A percentile compares a stretch with the other conserved stretches of the same genome.
These are phyloP conservation scores for Ceraceosorus guamensis DNA, from an alignment of 1,284 basidiomycete species.

Conservation along the genomic window DNA sequence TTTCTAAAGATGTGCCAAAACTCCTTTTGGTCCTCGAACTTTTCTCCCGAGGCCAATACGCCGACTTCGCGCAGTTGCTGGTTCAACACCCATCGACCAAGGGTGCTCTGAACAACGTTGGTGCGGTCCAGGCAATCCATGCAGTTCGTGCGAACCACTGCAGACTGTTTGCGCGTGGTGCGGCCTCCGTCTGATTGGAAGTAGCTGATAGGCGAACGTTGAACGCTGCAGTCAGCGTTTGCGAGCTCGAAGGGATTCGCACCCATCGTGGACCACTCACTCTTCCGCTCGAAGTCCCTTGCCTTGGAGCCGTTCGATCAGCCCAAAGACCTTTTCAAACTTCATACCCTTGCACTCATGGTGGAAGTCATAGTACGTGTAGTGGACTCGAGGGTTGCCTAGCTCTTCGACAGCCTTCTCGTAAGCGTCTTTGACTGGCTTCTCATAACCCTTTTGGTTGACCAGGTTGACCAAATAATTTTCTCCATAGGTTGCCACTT, in stretches of 20 bases:
- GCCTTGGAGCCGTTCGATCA: slow-evolving; percentile 68
- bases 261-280: slow-evolving; percentile 50
- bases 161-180: slow-evolving; percentile 41
- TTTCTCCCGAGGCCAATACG: slow-evolving; percentile 28
- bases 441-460: slow-evolving; percentile 90
- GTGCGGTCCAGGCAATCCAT: slow-evolving; percentile 90
- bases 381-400: slow-evolving; percentile 64
- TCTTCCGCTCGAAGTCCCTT: slow-evolving; percentile 66
- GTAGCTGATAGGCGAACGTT: slow-evolving; percentile 1
- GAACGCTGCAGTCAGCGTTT: background rate
- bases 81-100: slow-evolving; percentile 51
- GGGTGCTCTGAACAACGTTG: slow-evolving; percentile 73
- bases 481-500: slow-evolving; percentile 69
- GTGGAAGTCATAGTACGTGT: slow-evolving; percentile 98
- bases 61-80: slow-evolving; percentile 62
- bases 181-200: slow-evolving; percentile 5
- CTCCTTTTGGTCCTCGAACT: slow-evolving; percentile 32
- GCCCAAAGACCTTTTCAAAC: slow-evolving; percentile 80
- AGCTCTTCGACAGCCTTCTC: slow-evolving; percentile 65
- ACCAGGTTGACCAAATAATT: slow-evolving; percentile 84
- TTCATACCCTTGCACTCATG: slow-evolving; percentile 90
- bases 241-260: background rate
- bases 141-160: slow-evolving; percentile 54
- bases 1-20: slow-evolving; percentile 72
- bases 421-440: slow-evolving; percentile 91